Base-by-base conservation (phyloP, 345 rosid genomes). In the Sapria himalayana region DNA sequence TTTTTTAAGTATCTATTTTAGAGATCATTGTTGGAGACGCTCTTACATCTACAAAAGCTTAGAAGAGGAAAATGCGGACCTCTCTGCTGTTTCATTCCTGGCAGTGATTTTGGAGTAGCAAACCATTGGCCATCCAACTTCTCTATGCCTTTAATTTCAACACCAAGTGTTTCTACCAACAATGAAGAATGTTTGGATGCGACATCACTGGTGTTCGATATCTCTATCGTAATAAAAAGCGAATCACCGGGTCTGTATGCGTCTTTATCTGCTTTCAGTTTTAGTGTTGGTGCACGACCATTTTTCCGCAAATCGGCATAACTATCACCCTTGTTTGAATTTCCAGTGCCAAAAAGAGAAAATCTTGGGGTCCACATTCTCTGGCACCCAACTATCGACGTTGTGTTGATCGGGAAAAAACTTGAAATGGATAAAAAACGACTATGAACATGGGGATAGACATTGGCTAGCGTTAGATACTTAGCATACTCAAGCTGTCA, bases 161-260 rank as follows among this genome's bases (percentile, higher is more conserved):
- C 76, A 25, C 91, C 64, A 60, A 89, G 91, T 54, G 61, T 73
- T 49, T 74, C 86, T 34, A 89, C 53, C 51, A 82, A 57, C 18
- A 86, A 40, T 0, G 79, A 71, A 39, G 62, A 57, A 29, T 19
- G 24, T 33, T 19, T 52, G 29, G 34, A 37, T 38, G 44, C 60
- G 37, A 51, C 46, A 9, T 19, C 29, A 29, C 39, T 36, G 42
- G 73, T 62, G 25, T 66, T 63, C 37, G 51, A 61, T 45, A 82
- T 66, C 62, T 82, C 93, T 19, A 82, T 47, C 9, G 84, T 79
- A 29, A 75, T 61, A 54, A 56, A 58, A 22, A 89, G 25, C 27
- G 71, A 60, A 49, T 82, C 98, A 19, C 91, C 94, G 37, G 98
- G 91, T 55, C 93, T 72, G 38, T 89, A 89, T 9, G 76, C 84